phyloP scores from a whole-genome alignment of 2,329 filamentous ascomycete genomes.

The Alternaria viburni region DNA sequence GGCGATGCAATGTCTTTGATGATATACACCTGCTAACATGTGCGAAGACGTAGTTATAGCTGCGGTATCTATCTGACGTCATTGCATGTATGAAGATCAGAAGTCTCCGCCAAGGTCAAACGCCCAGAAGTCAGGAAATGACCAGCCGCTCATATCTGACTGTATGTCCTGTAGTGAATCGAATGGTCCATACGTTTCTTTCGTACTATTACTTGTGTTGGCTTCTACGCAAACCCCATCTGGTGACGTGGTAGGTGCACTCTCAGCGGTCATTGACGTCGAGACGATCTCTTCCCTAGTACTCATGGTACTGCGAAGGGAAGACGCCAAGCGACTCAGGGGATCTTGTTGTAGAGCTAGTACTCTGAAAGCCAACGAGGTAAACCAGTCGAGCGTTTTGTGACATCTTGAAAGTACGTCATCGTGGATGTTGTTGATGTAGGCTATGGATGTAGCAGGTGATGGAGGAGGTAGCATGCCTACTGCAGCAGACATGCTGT shows the following conservation, averaged over 20 bases:
- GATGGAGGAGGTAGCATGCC: slow-evolving; percentile 37
- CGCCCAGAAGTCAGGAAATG: slow-evolving; percentile 44
- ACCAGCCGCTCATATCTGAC: slow-evolving; percentile 38
- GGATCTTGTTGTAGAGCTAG: slow-evolving; percentile 41
- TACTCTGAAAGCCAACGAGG: slow-evolving; percentile 34
- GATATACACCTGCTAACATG: background rate
- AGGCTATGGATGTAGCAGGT: slow-evolving; percentile 23
- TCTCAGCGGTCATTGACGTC: background rate
- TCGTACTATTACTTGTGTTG: slow-evolving; percentile 3
- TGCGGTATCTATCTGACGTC: background rate
- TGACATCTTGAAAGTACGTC: slow-evolving; percentile 30
- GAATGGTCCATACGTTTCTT: slow-evolving; percentile 19
- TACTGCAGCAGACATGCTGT: slow-evolving; percentile 33
- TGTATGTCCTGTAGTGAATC: slow-evolving; percentile 37
- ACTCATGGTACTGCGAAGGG: slow-evolving; percentile 26
- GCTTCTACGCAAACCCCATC: slow-evolving; percentile 13
- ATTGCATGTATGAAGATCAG: slow-evolving; percentile 13
- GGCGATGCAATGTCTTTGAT: background rate
- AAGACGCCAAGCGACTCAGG: slow-evolving; percentile 25
- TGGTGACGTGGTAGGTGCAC: slow-evolving; percentile 8
- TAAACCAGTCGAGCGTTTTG: slow-evolving; percentile 37
- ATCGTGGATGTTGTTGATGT: slow-evolving; percentile 19
- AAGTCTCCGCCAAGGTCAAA: slow-evolving; percentile 43
- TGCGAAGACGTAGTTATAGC: background rate
- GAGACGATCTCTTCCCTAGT: slow-evolving; percentile 1